Evolutionary conservation across 495 filamentous ascomycete species (phyloP).

Genomic region (Amorphotheca resinae): DNA sequence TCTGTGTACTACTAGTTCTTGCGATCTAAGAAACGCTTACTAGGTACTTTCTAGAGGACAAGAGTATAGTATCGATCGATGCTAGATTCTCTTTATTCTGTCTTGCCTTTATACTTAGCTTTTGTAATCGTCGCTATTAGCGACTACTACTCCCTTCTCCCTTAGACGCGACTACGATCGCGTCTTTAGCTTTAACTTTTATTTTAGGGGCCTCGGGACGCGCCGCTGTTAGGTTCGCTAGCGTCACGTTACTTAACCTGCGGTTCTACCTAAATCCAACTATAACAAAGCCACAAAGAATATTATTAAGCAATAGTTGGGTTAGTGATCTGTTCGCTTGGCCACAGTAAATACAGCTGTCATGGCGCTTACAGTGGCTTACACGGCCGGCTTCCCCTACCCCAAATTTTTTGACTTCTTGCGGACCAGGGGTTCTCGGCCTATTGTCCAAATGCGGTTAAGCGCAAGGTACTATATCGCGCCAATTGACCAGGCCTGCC

Average conservation of each 20-base stretch:
- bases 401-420: not conserved
- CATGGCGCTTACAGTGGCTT: not conserved
- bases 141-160: not conserved
- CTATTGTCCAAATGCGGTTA: not conserved
- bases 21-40: too few species aligned
- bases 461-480: not conserved
- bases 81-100: not conserved
- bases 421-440: not conserved
- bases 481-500: not conserved
- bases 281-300: too few species aligned
- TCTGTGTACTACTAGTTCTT: too few species aligned
- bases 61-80: not conserved
- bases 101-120: not conserved
- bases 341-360: too few species aligned
- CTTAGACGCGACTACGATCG: not conserved
- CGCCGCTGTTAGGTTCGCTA: not conserved
- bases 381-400: not conserved
- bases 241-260: not conserved
- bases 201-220: too few species aligned
- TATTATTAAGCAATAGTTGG: too few species aligned
- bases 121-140: not conserved
- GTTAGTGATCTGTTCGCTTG: too few species aligned
- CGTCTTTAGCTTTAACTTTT: too few species aligned
- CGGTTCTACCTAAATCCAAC: not conserved
- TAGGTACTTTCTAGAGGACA: not conserved